Percentiles rank a stretch among this genome's conserved stretches.
phyloP scores from a whole-genome alignment of 139 green algal genomes.

The Closterium sp. region DNA sequence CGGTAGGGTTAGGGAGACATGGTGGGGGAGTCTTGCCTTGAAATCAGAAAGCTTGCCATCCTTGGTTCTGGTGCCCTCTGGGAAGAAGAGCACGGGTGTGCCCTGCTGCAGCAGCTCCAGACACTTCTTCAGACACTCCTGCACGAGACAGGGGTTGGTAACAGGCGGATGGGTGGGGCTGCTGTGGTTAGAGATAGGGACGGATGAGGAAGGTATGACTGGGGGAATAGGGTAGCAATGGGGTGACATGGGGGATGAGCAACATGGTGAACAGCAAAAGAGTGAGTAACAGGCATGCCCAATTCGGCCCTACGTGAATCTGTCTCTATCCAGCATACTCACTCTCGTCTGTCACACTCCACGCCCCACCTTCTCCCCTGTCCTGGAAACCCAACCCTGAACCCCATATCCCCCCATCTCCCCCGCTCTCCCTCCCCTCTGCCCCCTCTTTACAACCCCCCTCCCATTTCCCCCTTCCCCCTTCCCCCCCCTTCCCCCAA shows the following conservation, averaged over 20 bases:
- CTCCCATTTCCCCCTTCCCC: background rate
- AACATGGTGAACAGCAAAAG: no score
- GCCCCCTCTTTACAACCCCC: background rate
- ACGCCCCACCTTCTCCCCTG: no score
- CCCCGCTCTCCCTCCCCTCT: background rate
- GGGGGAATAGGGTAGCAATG: background rate
- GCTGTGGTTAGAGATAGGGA: slow-evolving; percentile 1
- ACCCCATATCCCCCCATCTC: no score
- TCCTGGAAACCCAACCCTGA: no score
- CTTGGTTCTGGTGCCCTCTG: slow-evolving; percentile 78
- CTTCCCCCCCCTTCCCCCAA: background rate
- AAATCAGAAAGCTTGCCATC: slow-evolving; percentile 54
- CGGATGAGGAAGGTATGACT: slow-evolving; percentile 1
- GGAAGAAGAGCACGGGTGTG: slow-evolving; percentile 85
- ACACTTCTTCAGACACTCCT: slow-evolving; percentile 75
- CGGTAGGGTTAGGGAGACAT: background rate
- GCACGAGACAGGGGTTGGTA: background rate
- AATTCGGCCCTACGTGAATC: no score
- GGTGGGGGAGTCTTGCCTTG: slow-evolving; percentile 32
- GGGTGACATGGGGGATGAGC: no score
- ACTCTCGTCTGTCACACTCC: no score
- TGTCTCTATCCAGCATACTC: no score
- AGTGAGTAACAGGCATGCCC: no score
- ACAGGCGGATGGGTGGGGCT: background rate
- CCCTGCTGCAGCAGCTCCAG: slow-evolving; percentile 71